Evolutionary conservation across 73 alveolate species (phyloP), one percentile per base, ranked within the genome.

Genomic region (Durusdinium trenchii): DNA sequence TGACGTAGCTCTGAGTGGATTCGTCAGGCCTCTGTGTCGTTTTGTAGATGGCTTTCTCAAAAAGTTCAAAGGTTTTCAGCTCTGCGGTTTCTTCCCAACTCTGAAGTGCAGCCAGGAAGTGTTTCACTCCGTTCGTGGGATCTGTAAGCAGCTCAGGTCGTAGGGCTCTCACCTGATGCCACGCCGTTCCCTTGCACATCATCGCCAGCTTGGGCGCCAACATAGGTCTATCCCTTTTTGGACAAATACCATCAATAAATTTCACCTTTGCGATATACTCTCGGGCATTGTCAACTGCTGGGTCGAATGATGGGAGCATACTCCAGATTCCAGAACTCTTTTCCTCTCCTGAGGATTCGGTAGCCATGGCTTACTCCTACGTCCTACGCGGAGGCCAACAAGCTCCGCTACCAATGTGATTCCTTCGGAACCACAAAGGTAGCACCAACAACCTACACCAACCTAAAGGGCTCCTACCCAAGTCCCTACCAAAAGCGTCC

Each of bases 31-130:
- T 75, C 30, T 75, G 86, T 6, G 3, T 14, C 20, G 36, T n/a
- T 40, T 26, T 5, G 30, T 42, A 75, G 52, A 75, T 14, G 20
- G 86, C 86, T 51, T 75, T 75, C 52, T n/a, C 86, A 51, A n/a
- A 75, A 47, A 35, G 26, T 14, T 75, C 86, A 26, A 35, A 75
- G 86, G 86, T 75, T 26, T 75, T 47, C 52, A 75, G 48, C 32
- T 75, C 51, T 42, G 86, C 86, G 52, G 86, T 26, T 42, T 75
- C 86, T 35, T 42, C 86, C 86, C 86, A 75, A 9, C 52, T 38
- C 35, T 47, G 52, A 47, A 75, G 48, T 5, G 86, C 48, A 5
- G 6, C n/a, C n/a, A n/a, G n/a, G n/a, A n/a, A n/a, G n/a, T n/a
- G n/a, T n/a, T n/a, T n/a, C n/a, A n/a, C n/a, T n/a, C n/a, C n/a